Percentiles rank a stretch among this genome's conserved stretches.
Conservation (phyloP, 306 rosid genomes). For the Ormosia semicastrata region DNA sequence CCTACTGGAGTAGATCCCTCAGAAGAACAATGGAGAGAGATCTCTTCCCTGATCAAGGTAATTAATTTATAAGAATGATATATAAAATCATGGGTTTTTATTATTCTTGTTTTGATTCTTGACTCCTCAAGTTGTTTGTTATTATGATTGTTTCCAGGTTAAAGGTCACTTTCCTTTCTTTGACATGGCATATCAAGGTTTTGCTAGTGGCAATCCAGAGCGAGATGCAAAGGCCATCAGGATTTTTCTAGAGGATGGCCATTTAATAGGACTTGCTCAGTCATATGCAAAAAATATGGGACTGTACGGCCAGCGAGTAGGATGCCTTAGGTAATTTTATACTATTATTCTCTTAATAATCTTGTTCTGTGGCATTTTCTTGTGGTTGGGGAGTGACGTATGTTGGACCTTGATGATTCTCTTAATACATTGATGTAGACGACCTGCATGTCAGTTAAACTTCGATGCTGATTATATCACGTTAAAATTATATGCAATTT, state of each 20-base stretch:
- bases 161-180: constrained; percentile 92
- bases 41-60: constrained; percentile 79
- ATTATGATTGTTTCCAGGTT: constrained; percentile 50
- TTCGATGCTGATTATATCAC: background rate
- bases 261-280: constrained; percentile 79
- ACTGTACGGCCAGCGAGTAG: constrained; percentile 93
- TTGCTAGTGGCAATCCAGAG: constrained; percentile 97
- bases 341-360: background rate
- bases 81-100: constrained; percentile 1
- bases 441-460: background rate
- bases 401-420: background rate
- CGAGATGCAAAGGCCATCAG: constrained; percentile 80
- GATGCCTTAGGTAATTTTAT: constrained; percentile 83
- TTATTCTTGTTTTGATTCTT: background rate
- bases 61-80: constrained; percentile 11
- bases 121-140: constrained; percentile 1
- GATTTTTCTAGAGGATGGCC: constrained; percentile 94
- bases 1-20: constrained; percentile 98
- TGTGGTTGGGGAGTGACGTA: background rate
- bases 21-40: constrained; percentile 93
- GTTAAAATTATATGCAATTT: background rate
- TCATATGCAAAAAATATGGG: constrained; percentile 99
- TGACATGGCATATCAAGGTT: constrained; percentile 99
- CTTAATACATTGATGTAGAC: background rate
- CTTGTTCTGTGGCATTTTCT: constrained; percentile 1